Conservation (phyloP, 2,329 filamentous ascomycete species). For the Ramularia collo-cygni region DNA sequence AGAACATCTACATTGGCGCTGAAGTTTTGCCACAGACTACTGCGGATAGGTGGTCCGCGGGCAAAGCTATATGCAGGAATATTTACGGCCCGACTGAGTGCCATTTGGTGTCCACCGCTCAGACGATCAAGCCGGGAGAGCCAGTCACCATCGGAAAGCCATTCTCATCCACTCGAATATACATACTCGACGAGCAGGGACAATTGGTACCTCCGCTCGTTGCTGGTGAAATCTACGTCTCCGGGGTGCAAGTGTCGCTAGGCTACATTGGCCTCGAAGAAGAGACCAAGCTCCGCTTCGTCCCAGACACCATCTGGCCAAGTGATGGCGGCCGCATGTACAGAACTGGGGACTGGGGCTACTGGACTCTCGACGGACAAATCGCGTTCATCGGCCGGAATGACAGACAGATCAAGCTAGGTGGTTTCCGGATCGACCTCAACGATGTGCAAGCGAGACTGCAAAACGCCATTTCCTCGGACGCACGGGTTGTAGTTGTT, state of each 20-base stretch:
- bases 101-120: slow-evolving; percentile 2
- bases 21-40: slow-evolving; percentile 2
- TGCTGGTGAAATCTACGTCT: slow-evolving; percentile 2
- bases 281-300: neutral
- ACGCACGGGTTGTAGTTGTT: slow-evolving; percentile 1
- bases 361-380: slow-evolving; percentile 3
- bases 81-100: slow-evolving; percentile 4
- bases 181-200: slow-evolving; percentile 1
- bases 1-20: neutral
- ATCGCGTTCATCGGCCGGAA: slow-evolving; percentile 3
- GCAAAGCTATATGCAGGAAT: neutral
- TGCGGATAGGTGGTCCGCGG: slow-evolving; percentile 1
- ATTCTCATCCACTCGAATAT: neutral
- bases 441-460: slow-evolving; percentile 5
- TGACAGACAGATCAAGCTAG: slow-evolving; percentile 3
- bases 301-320: slow-evolving; percentile 1
- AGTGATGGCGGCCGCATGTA: slow-evolving; percentile 3
- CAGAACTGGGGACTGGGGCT: slow-evolving; percentile 5
- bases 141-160: slow-evolving; percentile 2
- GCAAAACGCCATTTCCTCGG: neutral
- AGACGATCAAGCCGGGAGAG: neutral
- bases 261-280: slow-evolving; percentile 4
- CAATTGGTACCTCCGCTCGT: slow-evolving; percentile 3
- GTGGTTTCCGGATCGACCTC: slow-evolving; percentile 2
- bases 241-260: neutral